phyloP scores from a whole-genome alignment of 1,284 basidiomycete species.

The Apiotrichum sp. region DNA sequence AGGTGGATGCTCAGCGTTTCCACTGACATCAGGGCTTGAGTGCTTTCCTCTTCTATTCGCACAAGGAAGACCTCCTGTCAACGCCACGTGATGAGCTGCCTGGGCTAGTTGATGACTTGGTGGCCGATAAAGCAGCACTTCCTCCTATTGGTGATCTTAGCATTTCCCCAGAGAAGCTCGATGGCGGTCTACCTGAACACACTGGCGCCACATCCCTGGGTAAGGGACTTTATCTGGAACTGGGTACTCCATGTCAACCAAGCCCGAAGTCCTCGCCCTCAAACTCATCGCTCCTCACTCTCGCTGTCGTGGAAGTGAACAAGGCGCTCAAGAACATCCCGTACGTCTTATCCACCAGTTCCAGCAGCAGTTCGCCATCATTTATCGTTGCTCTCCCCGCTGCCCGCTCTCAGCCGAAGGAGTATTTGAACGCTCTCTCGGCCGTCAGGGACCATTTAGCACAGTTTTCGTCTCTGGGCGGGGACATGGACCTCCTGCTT shows the following conservation, averaged over 20 bases:
- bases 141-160: too few relatives aligned
- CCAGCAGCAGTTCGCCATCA: not conserved
- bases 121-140: constrained; percentile 11
- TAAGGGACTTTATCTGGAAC: constrained; percentile 21
- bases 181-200: not conserved
- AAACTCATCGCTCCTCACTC: too few relatives aligned
- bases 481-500: constrained; percentile 10
- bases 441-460: constrained; percentile 12
- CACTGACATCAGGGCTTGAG: constrained; percentile 34
- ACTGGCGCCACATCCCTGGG: constrained; percentile 2
- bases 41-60: constrained; percentile 32
- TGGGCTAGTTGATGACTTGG: constrained; percentile 26
- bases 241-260: constrained; percentile 25
- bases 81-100: constrained; percentile 34
- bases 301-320: constrained; percentile 25
- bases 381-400: constrained; percentile 19
- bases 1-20: not conserved
- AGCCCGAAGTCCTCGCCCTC: too few relatives aligned
- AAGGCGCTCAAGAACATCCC: constrained; percentile 18
- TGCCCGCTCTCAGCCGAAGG: constrained; percentile 23
- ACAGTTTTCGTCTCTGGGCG: not conserved
- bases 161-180: too few relatives aligned
- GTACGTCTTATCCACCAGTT: constrained; percentile 8
- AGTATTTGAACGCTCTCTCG: constrained; percentile 15
- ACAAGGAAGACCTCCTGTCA: constrained; percentile 27